Conservation (phyloP, 768 basidiomycete species). For the Fomitopsis serialis region DNA sequence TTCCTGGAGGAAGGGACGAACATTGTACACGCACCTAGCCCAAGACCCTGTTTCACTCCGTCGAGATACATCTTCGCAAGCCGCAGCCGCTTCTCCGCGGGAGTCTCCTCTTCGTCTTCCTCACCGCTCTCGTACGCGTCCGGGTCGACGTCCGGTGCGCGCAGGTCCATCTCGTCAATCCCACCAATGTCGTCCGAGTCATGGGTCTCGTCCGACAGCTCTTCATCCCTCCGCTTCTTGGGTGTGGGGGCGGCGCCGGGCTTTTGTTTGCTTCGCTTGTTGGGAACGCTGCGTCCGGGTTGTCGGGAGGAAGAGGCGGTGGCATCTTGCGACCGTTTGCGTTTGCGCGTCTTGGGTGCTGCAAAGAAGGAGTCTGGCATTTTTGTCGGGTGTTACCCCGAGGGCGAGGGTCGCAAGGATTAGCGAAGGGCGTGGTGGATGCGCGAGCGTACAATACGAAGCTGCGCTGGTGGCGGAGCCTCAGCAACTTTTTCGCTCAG, state of each 20-base stretch:
- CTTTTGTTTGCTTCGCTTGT: constrained; percentile 8
- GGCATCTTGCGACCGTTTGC: constrained; percentile 43
- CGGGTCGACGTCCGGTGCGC: constrained; percentile 45
- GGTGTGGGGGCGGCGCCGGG: not conserved
- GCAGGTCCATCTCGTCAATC: constrained; percentile 74
- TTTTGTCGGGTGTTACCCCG: too few species aligned
- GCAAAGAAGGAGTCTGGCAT: constrained; percentile 89
- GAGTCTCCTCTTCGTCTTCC: constrained; percentile 85
- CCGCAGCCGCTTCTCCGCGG: constrained; percentile 87
- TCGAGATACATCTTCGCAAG: constrained; percentile 89
- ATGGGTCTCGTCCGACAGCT: constrained; percentile 61
- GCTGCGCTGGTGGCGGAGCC: too few species aligned
- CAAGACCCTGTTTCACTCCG: constrained; percentile 67
- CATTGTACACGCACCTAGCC: constrained; percentile 23
- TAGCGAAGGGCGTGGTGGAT: too few species aligned
- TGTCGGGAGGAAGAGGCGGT: constrained; percentile 25
- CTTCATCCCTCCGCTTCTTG: constrained; percentile 44
- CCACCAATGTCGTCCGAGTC: constrained; percentile 39
- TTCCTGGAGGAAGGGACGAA: not conserved
- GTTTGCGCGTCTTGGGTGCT: constrained; percentile 51
- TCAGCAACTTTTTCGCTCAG: too few species aligned
- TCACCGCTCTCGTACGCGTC: constrained; percentile 58
- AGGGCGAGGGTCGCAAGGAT: too few species aligned
- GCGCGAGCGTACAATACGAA: too few species aligned
- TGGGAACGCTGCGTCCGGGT: constrained; percentile 12